Evolutionary conservation across 2,329 filamentous ascomycete genomes (phyloP).

Genomic region (Cercospora sp.): DNA sequence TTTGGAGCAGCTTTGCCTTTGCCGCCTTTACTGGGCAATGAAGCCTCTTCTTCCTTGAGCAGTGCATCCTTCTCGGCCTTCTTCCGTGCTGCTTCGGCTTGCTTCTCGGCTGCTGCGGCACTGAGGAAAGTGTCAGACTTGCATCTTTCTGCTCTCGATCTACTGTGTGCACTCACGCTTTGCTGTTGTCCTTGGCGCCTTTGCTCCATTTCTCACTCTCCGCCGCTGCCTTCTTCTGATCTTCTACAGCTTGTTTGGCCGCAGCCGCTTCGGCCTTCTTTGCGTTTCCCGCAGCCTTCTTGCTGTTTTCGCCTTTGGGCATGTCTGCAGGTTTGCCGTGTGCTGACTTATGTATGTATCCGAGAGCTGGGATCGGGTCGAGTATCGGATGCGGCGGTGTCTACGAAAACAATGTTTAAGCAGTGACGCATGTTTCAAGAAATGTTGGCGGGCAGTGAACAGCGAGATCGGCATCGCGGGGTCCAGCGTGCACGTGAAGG

Average conservation of each 20-base stretch:
- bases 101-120: slow-evolving; percentile 81
- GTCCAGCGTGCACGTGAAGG: neutral
- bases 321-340: slow-evolving; percentile 9
- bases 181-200: slow-evolving; percentile 79
- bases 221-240: slow-evolving; percentile 63
- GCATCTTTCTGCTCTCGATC: neutral
- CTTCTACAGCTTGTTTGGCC: slow-evolving; percentile 71
- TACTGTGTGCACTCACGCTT: slow-evolving; percentile 68
- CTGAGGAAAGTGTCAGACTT: slow-evolving; percentile 49
- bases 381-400: neutral
- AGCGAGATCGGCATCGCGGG: slow-evolving; percentile 1
- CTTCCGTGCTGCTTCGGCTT: slow-evolving; percentile 77
- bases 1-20: slow-evolving; percentile 66
- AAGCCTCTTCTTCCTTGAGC: slow-evolving; percentile 78
- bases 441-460: slow-evolving; percentile 3
- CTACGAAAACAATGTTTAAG: neutral
- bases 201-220: slow-evolving; percentile 81
- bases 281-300: slow-evolving; percentile 87
- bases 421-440: slow-evolving; percentile 12
- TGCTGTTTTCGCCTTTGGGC: slow-evolving; percentile 67
- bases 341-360: neutral
- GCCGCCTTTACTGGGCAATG: slow-evolving; percentile 63
- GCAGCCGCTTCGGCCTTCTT: slow-evolving; percentile 88
- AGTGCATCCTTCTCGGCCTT: slow-evolving; percentile 90
- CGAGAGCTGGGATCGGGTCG: neutral